Conservation (phyloP, 169 alveolate genomes). For the Toxoplasma gondii region DNA sequence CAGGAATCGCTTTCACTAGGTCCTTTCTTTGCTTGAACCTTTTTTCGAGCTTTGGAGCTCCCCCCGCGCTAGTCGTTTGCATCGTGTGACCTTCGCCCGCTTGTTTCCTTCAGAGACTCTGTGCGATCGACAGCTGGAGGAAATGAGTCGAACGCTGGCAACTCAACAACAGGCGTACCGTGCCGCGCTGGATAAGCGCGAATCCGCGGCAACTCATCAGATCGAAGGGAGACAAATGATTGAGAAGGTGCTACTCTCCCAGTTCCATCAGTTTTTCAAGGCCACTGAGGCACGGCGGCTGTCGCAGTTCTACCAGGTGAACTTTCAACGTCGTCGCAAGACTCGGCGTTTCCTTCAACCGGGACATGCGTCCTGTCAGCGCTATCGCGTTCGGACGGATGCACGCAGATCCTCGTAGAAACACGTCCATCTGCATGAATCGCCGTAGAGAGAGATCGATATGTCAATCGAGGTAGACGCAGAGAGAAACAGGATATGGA, state of each 20-base stretch:
- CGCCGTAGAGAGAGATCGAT: no score
- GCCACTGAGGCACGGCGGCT: neutral
- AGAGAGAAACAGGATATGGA: no score
- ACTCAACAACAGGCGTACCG: neutral
- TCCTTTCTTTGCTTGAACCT: no score
- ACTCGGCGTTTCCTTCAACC: no score
- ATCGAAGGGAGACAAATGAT: neutral
- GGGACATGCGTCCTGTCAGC: no score
- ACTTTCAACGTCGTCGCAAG: neutral
- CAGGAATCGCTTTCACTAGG: no score
- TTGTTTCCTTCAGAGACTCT: neutral
- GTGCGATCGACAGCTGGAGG: neutral
- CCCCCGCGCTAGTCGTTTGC: no score
- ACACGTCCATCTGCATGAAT: no score
- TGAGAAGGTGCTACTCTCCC: neutral
- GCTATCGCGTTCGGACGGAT: no score
- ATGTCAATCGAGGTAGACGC: no score
- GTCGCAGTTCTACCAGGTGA: constrained; percentile 25
- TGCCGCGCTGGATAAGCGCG: neutral
- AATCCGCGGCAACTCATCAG: neutral
- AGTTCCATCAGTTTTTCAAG: neutral
- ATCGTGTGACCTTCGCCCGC: neutral
- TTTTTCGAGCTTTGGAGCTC: no score
- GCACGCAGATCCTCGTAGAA: no score
- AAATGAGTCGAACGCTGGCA: neutral